Base-by-base conservation (phyloP, 129 eudicot species). In the Lactuca sativa region DNA sequence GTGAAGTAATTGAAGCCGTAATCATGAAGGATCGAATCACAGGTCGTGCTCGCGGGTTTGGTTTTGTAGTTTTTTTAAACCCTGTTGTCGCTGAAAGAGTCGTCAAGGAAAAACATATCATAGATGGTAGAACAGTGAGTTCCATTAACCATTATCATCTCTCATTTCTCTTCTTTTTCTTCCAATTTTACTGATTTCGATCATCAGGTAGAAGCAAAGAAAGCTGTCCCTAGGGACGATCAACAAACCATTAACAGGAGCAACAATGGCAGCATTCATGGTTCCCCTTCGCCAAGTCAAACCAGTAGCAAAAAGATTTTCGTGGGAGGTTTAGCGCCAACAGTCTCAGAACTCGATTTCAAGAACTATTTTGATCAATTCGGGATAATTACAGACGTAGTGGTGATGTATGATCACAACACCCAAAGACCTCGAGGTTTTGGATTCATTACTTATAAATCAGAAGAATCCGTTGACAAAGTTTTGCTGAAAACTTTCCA, bases 361-460 rank as follows among this genome's bases (percentile, higher is more conserved):
- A 91, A 83, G 80, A 81, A 40, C 57, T 87, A 91, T 78, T 91
- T 91, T 64, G 95, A 87, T 58, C 97, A 87, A 72, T 91, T 87
- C 21, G 97, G 97, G 34, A 69, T 74, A 64, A 85, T 82, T 59
- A 83, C 87, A 33, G 97, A 91, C 61, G 97, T 88, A 15, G 97
- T 87, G 4, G 92, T 91, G 74, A 91, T 91, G 97, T 87, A 91
- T 77, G 97, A 91, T 71, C 97, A 91, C 83, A 91, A 85, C 79
- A 91, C 97, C 41, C 91, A 90, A 70, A 85, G 95, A 83, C 92
- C 95, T 53, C 73, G 97, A 81, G 97, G 97, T 63, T 91, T 87
- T 57, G 95, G 95, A 48, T 87, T 91, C 69, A 87, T 91, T 79
- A 91, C 95, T 59, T 91, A 59, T 60, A 90, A 91, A 53, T 87